These are phyloP conservation scores for Daedaleopsis sinensis DNA, from an alignment of 768 basidiomycete genomes.

Conservation along the genomic window DNA sequence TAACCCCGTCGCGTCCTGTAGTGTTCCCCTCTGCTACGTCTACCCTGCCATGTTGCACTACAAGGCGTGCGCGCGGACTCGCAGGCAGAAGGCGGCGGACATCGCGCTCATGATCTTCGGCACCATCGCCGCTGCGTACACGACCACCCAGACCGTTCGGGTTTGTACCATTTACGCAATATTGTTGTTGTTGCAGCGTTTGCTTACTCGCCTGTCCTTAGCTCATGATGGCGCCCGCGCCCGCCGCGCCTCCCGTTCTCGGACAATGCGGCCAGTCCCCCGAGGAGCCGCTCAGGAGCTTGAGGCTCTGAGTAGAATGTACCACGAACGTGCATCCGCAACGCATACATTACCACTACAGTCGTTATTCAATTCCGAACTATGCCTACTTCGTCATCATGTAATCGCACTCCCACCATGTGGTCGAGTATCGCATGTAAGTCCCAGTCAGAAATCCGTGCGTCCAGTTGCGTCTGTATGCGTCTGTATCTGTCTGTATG, in stretches of 20 bases:
- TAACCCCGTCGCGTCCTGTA: slow-evolving; percentile 31
- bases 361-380: too few relatives aligned
- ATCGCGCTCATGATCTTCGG: slow-evolving; percentile 80
- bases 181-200: background rate
- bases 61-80: slow-evolving; percentile 78
- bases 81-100: slow-evolving; percentile 66
- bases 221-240: slow-evolving; percentile 62
- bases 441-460: too few relatives aligned
- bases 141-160: slow-evolving; percentile 76
- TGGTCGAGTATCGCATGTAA: too few relatives aligned
- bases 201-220: slow-evolving; percentile 29
- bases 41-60: slow-evolving; percentile 95
- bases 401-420: too few relatives aligned
- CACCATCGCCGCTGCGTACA: slow-evolving; percentile 69
- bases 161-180: slow-evolving; percentile 39
- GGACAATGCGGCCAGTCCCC: slow-evolving; percentile 23
- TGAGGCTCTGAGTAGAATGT: too few relatives aligned
- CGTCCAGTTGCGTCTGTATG: too few relatives aligned
- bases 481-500: too few relatives aligned
- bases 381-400: too few relatives aligned
- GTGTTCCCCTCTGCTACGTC: slow-evolving; percentile 91
- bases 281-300: background rate
- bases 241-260: slow-evolving; percentile 38
- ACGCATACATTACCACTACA: too few relatives aligned
- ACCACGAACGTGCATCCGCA: too few relatives aligned